A percentile compares a stretch with the other conserved stretches of the same genome.
These are phyloP conservation scores for Trametes versicolor DNA, from an alignment of 1,284 basidiomycete genomes.

Conservation along the genomic window DNA sequence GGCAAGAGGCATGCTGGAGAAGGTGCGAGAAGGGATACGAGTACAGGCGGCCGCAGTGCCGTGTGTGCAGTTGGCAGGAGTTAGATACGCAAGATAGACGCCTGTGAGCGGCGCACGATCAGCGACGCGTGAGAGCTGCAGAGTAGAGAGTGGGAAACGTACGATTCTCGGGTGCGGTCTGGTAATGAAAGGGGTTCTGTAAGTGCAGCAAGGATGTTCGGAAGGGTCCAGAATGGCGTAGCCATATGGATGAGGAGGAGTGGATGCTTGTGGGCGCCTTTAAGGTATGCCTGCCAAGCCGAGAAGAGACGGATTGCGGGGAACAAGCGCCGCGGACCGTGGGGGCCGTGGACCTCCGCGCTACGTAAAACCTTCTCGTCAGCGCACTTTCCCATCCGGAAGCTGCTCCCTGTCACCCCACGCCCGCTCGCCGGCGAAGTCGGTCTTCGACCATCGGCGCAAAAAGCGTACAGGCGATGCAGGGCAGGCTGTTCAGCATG, in stretches of 20 bases:
- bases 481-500: neutral
- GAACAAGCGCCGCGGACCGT: slow-evolving; percentile 14
- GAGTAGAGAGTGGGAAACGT: neutral
- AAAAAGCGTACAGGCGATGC: neutral
- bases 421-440: neutral
- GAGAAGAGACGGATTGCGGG: neutral
- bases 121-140: no score
- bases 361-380: slow-evolving; percentile 1
- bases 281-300: slow-evolving; percentile 3
- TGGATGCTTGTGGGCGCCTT: slow-evolving; percentile 19
- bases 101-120: neutral
- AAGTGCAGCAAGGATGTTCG: neutral
- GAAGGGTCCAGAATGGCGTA: neutral
- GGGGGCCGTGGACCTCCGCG: slow-evolving; percentile 1
- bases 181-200: neutral
- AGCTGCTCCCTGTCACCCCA: neutral
- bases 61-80: neutral
- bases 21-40: neutral
- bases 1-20: neutral
- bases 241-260: neutral
- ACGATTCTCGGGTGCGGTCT: neutral
- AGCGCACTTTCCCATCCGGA: neutral
- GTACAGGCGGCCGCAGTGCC: neutral
- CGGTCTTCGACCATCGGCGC: neutral
- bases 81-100: neutral